Conservation (phyloP, 208 protist genomes). For the Kentomonas sorsogonicus region DNA sequence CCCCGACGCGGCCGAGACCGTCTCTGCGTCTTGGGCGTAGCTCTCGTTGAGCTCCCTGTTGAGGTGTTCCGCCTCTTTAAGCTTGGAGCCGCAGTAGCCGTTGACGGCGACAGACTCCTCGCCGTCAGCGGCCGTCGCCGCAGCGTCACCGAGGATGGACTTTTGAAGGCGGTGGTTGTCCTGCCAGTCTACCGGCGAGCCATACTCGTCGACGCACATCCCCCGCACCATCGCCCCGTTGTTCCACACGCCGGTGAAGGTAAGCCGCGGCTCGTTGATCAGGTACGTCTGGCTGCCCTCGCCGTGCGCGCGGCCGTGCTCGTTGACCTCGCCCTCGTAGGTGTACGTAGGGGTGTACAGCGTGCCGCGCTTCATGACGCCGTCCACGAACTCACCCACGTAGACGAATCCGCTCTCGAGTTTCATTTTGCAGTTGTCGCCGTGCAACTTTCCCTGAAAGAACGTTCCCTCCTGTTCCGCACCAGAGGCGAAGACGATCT, state of each 20-base stretch:
- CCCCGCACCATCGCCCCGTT: constrained; percentile 80
- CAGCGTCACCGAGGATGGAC: constrained; percentile 62
- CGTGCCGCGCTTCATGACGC: constrained; percentile 65
- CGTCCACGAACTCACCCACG: constrained; percentile 83
- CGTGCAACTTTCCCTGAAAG: constrained; percentile 83
- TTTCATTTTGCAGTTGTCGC: constrained; percentile 80
- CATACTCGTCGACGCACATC: constrained; percentile 80
- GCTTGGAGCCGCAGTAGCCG: constrained; percentile 68
- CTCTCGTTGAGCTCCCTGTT: constrained; percentile 64
- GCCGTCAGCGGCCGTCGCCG: constrained; percentile 19
- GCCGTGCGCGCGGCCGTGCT: constrained; percentile 80
- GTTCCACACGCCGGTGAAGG: constrained; percentile 84
- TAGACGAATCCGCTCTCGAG: constrained; percentile 89
- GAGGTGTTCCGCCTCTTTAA: constrained; percentile 70
- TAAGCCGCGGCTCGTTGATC: constrained; percentile 73
- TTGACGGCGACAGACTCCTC: constrained; percentile 66
- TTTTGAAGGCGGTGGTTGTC: constrained; percentile 76
- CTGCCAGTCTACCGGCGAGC: constrained; percentile 83
- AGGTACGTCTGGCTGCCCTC: constrained; percentile 85
- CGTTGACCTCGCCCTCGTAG: constrained; percentile 89
- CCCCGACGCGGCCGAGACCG: constrained; percentile 37
- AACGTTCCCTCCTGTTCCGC: constrained; percentile 86
- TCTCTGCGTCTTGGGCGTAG: constrained; percentile 69
- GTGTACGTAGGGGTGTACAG: constrained; percentile 88
- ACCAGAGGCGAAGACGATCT: constrained; percentile 68